Evolutionary conservation across 352 stramenopile species (phyloP).

Genomic region (Phytophthora podocarpi): DNA sequence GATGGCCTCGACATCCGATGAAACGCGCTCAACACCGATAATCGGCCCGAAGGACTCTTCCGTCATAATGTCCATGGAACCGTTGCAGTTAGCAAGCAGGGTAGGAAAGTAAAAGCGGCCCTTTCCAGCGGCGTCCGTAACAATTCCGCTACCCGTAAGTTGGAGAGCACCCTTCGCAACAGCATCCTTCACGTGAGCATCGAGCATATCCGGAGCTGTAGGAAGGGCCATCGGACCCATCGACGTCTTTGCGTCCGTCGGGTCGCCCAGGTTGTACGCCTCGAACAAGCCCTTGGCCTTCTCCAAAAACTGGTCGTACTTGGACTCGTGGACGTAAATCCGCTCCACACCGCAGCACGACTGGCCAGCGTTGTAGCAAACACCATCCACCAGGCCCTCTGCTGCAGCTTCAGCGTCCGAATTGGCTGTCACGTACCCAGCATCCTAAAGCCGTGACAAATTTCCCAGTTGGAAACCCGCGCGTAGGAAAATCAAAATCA

Average conservation of each 20-base stretch:
- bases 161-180: conserved; percentile 69
- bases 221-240: conserved; percentile 77
- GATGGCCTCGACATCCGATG: conserved; percentile 74
- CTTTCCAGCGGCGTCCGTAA: conserved; percentile 50
- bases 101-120: conserved; percentile 84
- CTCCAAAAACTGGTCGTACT: conserved; percentile 83
- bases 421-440: conserved; percentile 74
- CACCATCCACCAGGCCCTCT: conserved; percentile 76
- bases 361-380: conserved; percentile 87
- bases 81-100: conserved; percentile 67
- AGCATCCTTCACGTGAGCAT: conserved; percentile 72
- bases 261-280: conserved; percentile 68
- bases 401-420: conserved; percentile 69
- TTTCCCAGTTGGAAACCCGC: conserved; percentile 4
- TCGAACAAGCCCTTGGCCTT: conserved; percentile 70
- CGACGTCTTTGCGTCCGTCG: conserved; percentile 59
- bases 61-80: conserved; percentile 78
- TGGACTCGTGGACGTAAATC: conserved; percentile 83
- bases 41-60: conserved; percentile 89
- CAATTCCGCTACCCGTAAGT: conserved; percentile 51
- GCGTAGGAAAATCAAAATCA: neutral
- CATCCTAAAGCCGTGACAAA: conserved; percentile 44
- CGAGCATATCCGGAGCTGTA: conserved; percentile 48
- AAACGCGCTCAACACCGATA: conserved; percentile 73
- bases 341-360: conserved; percentile 85